Conservation (phyloP, 352 stramenopile genomes). For the Phytophthora pisi region DNA sequence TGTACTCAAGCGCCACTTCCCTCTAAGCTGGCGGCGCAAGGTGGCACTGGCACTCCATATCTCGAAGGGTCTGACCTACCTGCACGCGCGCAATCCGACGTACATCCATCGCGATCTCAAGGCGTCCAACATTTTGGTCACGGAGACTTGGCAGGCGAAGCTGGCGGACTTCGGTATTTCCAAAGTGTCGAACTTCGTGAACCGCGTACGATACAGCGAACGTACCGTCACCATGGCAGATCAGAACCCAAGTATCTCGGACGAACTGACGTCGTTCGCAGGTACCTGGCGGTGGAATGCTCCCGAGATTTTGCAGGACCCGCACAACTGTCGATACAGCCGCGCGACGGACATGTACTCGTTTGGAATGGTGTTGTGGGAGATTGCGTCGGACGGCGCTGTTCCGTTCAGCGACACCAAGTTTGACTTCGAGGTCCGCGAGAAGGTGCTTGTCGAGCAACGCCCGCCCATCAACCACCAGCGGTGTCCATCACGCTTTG, state of each 20-base stretch:
- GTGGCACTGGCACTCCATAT: conserved; percentile 62
- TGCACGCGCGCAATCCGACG: conserved; percentile 72
- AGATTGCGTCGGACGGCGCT: conserved; percentile 65
- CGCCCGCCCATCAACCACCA: conserved; percentile 55
- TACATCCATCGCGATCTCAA: conserved; percentile 82
- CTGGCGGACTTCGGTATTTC: conserved; percentile 63
- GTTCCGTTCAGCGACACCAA: conserved; percentile 67
- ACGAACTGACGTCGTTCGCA: conserved; percentile 68
- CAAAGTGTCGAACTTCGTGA: conserved; percentile 55
- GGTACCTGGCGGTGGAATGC: conserved; percentile 79
- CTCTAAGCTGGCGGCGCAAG: conserved; percentile 67
- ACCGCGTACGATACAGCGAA: conserved; percentile 44
- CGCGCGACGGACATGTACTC: conserved; percentile 75
- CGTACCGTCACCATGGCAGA: conserved; percentile 36
- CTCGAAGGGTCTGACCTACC: conserved; percentile 69
- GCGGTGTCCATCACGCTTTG: conserved; percentile 58
- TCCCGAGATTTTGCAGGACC: conserved; percentile 67
- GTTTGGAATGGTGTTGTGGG: conserved; percentile 78
- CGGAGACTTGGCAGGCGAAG: conserved; percentile 74
- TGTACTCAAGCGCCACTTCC: conserved; percentile 64
- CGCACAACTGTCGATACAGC: conserved; percentile 69
- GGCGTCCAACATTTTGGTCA: conserved; percentile 76
- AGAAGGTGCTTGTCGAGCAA: conserved; percentile 61
- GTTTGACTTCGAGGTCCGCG: conserved; percentile 75
- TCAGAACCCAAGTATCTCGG: conserved; percentile 50